Conservation (phyloP, 2,329 filamentous ascomycete genomes). For the Scytalidium lignicola region DNA sequence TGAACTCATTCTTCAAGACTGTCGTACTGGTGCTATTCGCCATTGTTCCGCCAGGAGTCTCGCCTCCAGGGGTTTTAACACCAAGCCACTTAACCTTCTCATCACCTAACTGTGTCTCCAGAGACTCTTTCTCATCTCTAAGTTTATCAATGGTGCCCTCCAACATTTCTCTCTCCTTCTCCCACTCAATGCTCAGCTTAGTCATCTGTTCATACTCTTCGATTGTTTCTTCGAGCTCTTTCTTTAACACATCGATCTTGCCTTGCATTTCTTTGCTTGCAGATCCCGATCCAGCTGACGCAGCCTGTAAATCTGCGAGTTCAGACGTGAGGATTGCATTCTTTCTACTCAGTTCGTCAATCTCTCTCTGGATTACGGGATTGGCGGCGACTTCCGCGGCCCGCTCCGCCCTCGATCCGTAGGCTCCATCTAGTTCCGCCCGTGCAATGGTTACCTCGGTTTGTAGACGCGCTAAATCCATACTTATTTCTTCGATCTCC, state of each 20-base stretch:
- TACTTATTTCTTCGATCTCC: conserved; percentile 52
- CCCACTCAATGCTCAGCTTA: conserved; percentile 63
- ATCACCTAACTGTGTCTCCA: conserved; percentile 61
- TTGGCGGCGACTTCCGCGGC: conserved; percentile 60
- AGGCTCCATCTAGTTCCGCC: conserved; percentile 90
- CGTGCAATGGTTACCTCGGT: conserved; percentile 85
- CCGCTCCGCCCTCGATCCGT: conserved; percentile 68
- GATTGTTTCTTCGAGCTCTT: conserved; percentile 62
- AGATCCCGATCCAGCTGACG: conserved; percentile 7
- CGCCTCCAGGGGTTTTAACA: conserved; percentile 45
- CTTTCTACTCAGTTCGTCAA: conserved; percentile 47
- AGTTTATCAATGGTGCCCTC: conserved; percentile 60
- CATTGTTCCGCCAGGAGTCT: conserved; percentile 20
- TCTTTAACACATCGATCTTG: conserved; percentile 48
- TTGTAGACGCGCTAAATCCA: conserved; percentile 59
- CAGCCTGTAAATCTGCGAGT: conserved; percentile 19
- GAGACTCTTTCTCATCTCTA: conserved; percentile 55
- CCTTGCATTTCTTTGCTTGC: conserved; percentile 25
- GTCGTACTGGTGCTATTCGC: conserved; percentile 51
- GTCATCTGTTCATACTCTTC: conserved; percentile 67
- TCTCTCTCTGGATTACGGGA: conserved; percentile 52
- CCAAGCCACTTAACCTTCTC: conserved; percentile 64
- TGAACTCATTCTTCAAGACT: conserved; percentile 69
- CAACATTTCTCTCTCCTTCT: conserved; percentile 63
- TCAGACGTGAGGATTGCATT: conserved; percentile 30